These are phyloP conservation scores for Ramularia endophylla DNA, from an alignment of 2,329 filamentous ascomycete species.

Conservation along the genomic window DNA sequence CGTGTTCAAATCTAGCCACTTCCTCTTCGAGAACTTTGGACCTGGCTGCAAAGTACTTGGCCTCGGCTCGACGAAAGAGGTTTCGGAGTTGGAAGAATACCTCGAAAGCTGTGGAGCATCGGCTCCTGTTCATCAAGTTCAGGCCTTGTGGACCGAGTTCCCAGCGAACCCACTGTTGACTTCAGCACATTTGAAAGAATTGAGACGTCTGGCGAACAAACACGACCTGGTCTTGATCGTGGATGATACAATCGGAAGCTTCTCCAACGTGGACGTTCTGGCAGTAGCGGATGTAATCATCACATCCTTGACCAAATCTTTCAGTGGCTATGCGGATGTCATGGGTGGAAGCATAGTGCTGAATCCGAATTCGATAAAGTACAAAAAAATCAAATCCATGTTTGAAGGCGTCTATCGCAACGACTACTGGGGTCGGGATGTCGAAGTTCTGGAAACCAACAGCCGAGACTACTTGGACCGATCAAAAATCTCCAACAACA, in stretches of 20 bases:
- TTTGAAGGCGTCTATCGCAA: constrained; percentile 66
- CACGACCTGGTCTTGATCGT: constrained; percentile 84
- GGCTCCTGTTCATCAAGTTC: no score
- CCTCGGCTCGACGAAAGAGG: no score
- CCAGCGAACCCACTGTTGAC: constrained; percentile 81
- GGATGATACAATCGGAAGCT: constrained; percentile 91
- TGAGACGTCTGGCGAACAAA: constrained; percentile 66
- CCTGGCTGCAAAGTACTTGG: no score
- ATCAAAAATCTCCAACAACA: no score
- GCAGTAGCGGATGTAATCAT: constrained; percentile 82
- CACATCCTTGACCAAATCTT: constrained; percentile 89
- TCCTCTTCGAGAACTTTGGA: no score
- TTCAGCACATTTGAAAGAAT: constrained; percentile 71
- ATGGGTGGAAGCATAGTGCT: constrained; percentile 72
- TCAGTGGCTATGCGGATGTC: constrained; percentile 92
- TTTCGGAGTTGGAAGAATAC: no score
- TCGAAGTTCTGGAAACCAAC: constrained; percentile 84
- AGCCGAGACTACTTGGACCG: constrained; percentile 91
- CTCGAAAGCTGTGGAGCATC: no score
- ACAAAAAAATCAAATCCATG: constrained; percentile 61
- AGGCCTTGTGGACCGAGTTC: no score
- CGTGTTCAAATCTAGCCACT: no score
- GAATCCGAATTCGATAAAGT: constrained; percentile 58
- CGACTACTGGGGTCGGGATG: constrained; percentile 60
- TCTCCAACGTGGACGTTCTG: constrained; percentile 85